phyloP scores from a whole-genome alignment of 176 grass and related monocot genomes.

The Puya raimondii region DNA sequence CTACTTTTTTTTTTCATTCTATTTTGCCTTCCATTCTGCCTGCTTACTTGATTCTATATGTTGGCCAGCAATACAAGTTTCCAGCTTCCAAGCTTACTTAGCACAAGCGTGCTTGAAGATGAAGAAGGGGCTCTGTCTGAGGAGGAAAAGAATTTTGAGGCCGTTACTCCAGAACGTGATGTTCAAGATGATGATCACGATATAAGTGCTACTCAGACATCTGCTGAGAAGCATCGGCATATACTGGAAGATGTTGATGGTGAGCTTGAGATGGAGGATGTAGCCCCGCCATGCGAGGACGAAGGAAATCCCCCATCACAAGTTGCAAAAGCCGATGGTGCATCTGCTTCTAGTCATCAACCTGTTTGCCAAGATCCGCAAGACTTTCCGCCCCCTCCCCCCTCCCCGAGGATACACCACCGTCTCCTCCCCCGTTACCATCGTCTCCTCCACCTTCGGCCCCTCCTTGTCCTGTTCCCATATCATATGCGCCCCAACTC shows the following conservation, averaged over 20 bases:
- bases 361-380: slow-evolving; percentile 1
- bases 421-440: slow-evolving; percentile 88
- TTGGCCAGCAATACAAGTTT: slow-evolving; percentile 74
- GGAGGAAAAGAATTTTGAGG: slow-evolving; percentile 82
- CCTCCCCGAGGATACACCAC: slow-evolving; percentile 62
- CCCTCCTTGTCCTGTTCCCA: slow-evolving; percentile 17
- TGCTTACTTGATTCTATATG: slow-evolving; percentile 17
- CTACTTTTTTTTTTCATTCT: slow-evolving; percentile 6
- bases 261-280: slow-evolving; percentile 97
- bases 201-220: slow-evolving; percentile 27
- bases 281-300: slow-evolving; percentile 43
- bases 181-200: slow-evolving; percentile 35
- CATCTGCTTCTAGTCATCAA: slow-evolving; percentile 15
- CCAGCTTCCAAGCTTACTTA: slow-evolving; percentile 60
- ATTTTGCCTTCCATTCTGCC: not conserved
- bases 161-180: slow-evolving; percentile 76
- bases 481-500: not conserved
- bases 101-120: slow-evolving; percentile 56
- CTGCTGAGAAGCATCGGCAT: slow-evolving; percentile 47
- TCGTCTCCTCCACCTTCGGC: slow-evolving; percentile 62
- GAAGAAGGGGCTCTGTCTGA: slow-evolving; percentile 57
- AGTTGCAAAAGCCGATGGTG: slow-evolving; percentile 19
- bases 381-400: slow-evolving; percentile 40
- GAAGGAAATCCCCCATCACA: slow-evolving; percentile 23
- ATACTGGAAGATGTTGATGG: slow-evolving; percentile 79